Conservation (phyloP, 495 filamentous ascomycete species). For the Neurospora sp. region DNA sequence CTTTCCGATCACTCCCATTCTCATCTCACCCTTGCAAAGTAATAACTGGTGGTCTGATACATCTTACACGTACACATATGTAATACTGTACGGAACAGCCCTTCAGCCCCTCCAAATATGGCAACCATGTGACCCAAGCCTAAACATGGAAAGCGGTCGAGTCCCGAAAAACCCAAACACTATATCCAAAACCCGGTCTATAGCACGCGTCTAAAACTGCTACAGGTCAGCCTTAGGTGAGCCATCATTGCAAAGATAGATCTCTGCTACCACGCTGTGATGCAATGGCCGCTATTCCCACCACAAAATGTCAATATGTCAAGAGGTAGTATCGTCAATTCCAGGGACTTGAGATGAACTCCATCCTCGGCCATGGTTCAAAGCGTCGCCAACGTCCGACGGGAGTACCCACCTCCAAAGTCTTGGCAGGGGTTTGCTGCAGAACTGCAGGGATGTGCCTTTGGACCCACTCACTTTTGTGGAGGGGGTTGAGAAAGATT, state of each 20-base stretch:
- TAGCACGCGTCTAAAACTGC: background rate
- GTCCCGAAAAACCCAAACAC: background rate
- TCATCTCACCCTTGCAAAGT: background rate
- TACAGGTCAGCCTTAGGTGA: background rate
- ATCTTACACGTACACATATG: background rate
- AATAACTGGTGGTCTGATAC: background rate
- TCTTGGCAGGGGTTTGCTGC: background rate
- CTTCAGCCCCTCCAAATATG: background rate
- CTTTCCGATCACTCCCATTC: background rate
- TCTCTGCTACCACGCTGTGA: background rate
- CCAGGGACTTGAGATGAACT: background rate
- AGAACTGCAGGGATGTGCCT: background rate
- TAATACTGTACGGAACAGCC: background rate
- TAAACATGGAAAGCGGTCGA: background rate
- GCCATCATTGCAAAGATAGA: background rate
- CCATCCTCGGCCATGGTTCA: background rate
- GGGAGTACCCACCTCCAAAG: background rate
- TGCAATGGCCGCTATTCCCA: background rate
- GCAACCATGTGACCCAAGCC: background rate
- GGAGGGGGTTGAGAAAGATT: background rate
- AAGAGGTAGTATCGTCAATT: background rate
- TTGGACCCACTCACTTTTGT: background rate
- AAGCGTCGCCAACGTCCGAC: background rate
- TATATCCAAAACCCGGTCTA: background rate
- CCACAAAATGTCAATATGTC: background rate